Evolutionary conservation across 1,284 basidiomycete species (phyloP).

Genomic region (Tilletia horrida): DNA sequence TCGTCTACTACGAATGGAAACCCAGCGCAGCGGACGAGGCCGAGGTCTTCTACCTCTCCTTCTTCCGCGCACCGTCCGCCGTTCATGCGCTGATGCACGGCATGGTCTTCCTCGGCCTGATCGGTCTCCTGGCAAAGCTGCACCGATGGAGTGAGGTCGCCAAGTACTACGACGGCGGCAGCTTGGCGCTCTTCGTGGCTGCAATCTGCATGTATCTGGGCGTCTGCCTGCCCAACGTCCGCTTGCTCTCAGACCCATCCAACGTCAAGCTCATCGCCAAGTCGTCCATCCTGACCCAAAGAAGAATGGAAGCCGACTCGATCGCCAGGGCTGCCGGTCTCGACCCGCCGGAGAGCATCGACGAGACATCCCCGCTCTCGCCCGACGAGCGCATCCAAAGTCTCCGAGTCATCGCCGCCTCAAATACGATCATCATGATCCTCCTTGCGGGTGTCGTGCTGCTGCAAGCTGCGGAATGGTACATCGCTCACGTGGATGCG

Average conservation of each 20-base stretch:
- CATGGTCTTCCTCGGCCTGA: slow-evolving; percentile 46
- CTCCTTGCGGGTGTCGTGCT: slow-evolving; percentile 46
- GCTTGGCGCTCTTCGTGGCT: slow-evolving; percentile 45
- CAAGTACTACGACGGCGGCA: slow-evolving; percentile 52
- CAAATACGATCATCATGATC: slow-evolving; percentile 45
- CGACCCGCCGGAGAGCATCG: slow-evolving; percentile 12
- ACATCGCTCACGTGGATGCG: slow-evolving; percentile 23
- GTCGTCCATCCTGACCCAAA: slow-evolving; percentile 40
- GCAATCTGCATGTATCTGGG: slow-evolving; percentile 48
- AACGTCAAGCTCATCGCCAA: slow-evolving; percentile 35
- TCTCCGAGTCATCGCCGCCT: slow-evolving; percentile 45
- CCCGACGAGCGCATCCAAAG: slow-evolving; percentile 36
- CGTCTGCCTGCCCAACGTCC: slow-evolving; percentile 47
- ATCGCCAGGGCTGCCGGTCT: slow-evolving; percentile 26
- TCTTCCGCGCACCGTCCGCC: slow-evolving; percentile 43
- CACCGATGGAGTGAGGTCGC: slow-evolving; percentile 52
- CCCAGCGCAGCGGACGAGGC: slow-evolving; percentile 30
- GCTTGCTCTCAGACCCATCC: slow-evolving; percentile 42
- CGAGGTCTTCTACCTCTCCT: slow-evolving; percentile 48
- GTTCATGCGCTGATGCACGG: slow-evolving; percentile 49
- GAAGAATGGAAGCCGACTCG: slow-evolving; percentile 29
- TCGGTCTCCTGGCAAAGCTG: slow-evolving; percentile 49
- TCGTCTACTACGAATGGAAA: slow-evolving; percentile 39
- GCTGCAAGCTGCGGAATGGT: slow-evolving; percentile 48
- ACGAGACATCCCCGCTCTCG: slow-evolving; percentile 32